Conservation (phyloP, 1,284 basidiomycete species). For the Erythrobasidium hasegawianum region DNA sequence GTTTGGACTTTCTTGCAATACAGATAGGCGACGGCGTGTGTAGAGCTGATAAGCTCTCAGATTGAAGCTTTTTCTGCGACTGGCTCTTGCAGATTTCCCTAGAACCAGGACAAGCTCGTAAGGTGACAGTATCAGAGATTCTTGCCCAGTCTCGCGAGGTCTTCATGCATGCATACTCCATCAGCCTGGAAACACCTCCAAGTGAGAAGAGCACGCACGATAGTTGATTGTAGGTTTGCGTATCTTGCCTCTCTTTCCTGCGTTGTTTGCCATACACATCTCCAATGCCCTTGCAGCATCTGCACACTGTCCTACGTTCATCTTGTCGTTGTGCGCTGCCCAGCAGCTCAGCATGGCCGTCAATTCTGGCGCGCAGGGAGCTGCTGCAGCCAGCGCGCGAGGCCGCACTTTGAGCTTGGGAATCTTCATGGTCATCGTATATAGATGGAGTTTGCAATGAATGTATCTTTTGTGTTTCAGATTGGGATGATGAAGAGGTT, state of each 20-base stretch:
- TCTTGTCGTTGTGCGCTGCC: slow-evolving; percentile 73
- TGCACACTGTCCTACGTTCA: slow-evolving; percentile 61
- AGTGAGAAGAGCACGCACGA: slow-evolving; percentile 5
- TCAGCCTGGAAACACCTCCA: not conserved
- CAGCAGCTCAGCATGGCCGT: slow-evolving; percentile 83
- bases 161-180: slow-evolving; percentile 10
- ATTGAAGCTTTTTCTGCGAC: no score
- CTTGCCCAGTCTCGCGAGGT: slow-evolving; percentile 34
- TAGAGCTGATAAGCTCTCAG: no score
- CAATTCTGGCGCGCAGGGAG: slow-evolving; percentile 71
- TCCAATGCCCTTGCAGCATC: slow-evolving; percentile 65
- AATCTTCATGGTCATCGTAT: slow-evolving; percentile 57
- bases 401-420: slow-evolving; percentile 75
- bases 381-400: slow-evolving; percentile 62
- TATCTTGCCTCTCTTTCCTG: slow-evolving; percentile 29
- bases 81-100: no score
- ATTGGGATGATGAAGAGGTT: not conserved
- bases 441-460: not conserved
- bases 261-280: slow-evolving; percentile 65
- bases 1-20: no score
- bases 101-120: no score
- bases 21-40: no score
- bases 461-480: not conserved
- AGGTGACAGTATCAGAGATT: not conserved
- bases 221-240: slow-evolving; percentile 34